Percentiles rank a stretch among this genome's conserved stretches.
phyloP scores from a whole-genome alignment of 345 rosid genomes.

The Lepidium sativum region DNA sequence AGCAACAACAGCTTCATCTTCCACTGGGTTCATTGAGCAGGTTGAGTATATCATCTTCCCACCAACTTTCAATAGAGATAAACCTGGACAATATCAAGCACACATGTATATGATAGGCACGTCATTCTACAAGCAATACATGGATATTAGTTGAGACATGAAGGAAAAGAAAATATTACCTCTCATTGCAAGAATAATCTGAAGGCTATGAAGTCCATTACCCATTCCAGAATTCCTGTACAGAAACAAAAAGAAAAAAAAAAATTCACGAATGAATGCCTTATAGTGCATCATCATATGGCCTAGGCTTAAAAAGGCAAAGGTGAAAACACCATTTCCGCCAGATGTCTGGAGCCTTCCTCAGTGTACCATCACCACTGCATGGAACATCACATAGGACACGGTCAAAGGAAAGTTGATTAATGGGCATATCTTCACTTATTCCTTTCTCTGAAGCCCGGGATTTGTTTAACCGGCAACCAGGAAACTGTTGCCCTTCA shows the following conservation, averaged over 20 bases:
- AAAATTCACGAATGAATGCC: background rate
- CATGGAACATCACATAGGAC: conserved; percentile 92
- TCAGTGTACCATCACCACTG: conserved; percentile 91
- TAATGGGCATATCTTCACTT: conserved; percentile 30
- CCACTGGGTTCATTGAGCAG: conserved; percentile 92
- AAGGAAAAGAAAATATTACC: conserved; percentile 27
- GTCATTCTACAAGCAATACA: background rate
- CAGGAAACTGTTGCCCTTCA: conserved; percentile 90
- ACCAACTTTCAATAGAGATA: conserved; percentile 78
- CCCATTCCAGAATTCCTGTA: conserved; percentile 85
- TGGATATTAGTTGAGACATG: background rate
- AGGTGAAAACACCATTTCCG: conserved; percentile 63
- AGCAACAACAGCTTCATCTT: conserved; percentile 91
- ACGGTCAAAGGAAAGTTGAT: conserved; percentile 73
- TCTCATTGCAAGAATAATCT: conserved; percentile 79
- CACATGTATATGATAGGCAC: background rate
- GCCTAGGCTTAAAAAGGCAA: background rate
- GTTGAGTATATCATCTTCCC: conserved; percentile 95
- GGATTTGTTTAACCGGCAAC: conserved; percentile 58
- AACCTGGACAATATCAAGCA: conserved; percentile 37
- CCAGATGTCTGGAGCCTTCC: conserved; percentile 98
- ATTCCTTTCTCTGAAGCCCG: conserved; percentile 30
- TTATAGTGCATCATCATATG: background rate
- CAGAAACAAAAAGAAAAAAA: conserved; percentile 6
- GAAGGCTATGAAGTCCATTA: conserved; percentile 75